Evolutionary conservation across 2,329 filamentous ascomycete species (phyloP).

Genomic region (Talaromyces sp.): DNA sequence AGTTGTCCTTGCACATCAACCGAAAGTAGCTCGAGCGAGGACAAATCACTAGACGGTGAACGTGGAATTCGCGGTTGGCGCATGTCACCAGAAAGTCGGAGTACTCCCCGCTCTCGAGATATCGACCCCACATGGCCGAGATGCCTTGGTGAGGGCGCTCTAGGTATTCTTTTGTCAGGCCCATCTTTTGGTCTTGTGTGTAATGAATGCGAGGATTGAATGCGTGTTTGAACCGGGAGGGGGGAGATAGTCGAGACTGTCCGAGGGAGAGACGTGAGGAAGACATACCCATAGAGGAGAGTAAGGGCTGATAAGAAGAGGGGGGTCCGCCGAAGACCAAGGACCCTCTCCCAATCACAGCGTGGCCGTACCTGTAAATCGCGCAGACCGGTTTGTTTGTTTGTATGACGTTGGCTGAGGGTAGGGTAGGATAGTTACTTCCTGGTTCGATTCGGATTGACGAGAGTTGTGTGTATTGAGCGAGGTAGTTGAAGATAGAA

Average conservation of each 20-base stretch:
- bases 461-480: neutral
- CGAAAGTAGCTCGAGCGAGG: conserved; percentile 35
- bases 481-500: neutral
- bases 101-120: conserved; percentile 25
- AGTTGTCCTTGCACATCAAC: conserved; percentile 24
- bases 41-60: conserved; percentile 37
- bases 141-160: conserved; percentile 15
- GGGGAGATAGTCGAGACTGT: neutral
- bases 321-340: neutral
- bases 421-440: no score
- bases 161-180: conserved; percentile 16
- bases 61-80: conserved; percentile 28
- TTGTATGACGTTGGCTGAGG: neutral
- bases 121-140: conserved; percentile 19
- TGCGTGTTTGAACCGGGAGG: neutral
- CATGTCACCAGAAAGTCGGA: conserved; percentile 37
- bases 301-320: neutral
- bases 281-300: neutral
- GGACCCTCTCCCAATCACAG: neutral
- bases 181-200: neutral
- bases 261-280: neutral
- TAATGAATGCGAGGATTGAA: neutral
- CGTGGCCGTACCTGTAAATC: neutral
- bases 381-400: neutral
- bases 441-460: no score